phyloP scores from a whole-genome alignment of 352 stramenopile species.

The Pythium sukuiense region DNA sequence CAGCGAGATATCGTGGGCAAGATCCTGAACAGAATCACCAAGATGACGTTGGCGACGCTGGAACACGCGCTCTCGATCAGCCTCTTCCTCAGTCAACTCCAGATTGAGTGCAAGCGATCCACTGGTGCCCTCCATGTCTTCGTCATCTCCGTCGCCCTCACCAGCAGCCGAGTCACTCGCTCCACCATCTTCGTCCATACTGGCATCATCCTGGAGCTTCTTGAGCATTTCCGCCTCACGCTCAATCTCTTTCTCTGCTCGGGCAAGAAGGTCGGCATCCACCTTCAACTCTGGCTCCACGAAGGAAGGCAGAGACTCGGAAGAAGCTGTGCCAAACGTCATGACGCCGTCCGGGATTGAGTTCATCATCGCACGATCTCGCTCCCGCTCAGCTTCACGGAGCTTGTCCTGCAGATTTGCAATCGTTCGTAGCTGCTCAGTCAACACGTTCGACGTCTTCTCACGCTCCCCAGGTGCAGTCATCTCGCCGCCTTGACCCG shows the following conservation, averaged over 20 bases:
- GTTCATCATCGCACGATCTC: conserved; percentile 60
- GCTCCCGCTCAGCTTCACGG: conserved; percentile 56
- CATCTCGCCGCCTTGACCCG: conserved; percentile 17
- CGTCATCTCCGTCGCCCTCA: conserved; percentile 42
- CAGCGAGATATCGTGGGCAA: conserved; percentile 81
- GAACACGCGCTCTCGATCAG: conserved; percentile 79
- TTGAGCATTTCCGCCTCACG: conserved; percentile 74
- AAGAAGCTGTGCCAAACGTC: conserved; percentile 21
- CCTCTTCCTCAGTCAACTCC: conserved; percentile 56
- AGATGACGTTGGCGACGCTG: conserved; percentile 76
- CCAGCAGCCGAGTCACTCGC: conserved; percentile 43
- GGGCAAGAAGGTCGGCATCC: conserved; percentile 62
- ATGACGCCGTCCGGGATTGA: conserved; percentile 21
- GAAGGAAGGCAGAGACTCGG: conserved; percentile 32
- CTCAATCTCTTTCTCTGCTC: conserved; percentile 78
- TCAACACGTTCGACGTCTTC: conserved; percentile 63
- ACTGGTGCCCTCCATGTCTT: conserved; percentile 37
- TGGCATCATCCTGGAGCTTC: conserved; percentile 60
- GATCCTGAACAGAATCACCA: conserved; percentile 75
- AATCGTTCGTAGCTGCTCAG: conserved; percentile 82
- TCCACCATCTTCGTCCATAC: conserved; percentile 34
- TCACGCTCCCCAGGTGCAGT: conserved; percentile 37
- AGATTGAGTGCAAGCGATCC: conserved; percentile 37
- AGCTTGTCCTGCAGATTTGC: conserved; percentile 80
- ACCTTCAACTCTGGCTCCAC: conserved; percentile 51